Percentiles rank a stretch among this genome's conserved stretches.
Conservation (phyloP, 2,329 filamentous ascomycete species). For the Biscogniauxia marginata region DNA sequence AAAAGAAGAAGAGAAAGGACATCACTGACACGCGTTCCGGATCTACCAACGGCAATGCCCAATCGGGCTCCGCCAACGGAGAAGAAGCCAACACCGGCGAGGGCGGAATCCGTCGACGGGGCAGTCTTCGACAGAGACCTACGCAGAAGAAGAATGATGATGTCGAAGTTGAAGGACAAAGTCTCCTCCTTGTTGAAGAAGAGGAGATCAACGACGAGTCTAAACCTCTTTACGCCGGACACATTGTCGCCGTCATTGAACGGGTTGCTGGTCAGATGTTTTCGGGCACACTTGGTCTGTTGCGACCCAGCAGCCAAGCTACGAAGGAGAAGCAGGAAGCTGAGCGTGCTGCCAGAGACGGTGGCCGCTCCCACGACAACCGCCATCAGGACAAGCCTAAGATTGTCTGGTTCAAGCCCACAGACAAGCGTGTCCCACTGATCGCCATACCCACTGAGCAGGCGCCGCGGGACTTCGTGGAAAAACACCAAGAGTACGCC, state of each 20-base stretch:
- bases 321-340: constrained; percentile 99
- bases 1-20: constrained; percentile 99
- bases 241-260: constrained; percentile 96
- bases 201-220: constrained; percentile 98
- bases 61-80: constrained; percentile 61
- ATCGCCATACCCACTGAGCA: constrained; percentile 99
- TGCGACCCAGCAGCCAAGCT: constrained; percentile 94
- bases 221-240: constrained; percentile 94
- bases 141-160: constrained; percentile 99
- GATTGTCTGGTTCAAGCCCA: constrained; percentile 99
- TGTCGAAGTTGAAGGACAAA: constrained; percentile 97
- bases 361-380: constrained; percentile 72
- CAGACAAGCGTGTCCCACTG: constrained; percentile 95
- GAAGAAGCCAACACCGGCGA: constrained; percentile 63
- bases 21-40: constrained; percentile 86
- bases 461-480: constrained; percentile 94
- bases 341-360: constrained; percentile 88
- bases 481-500: constrained; percentile 96
- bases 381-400: constrained; percentile 95
- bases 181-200: constrained; percentile 92
- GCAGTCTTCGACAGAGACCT: constrained; percentile 91
- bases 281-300: constrained; percentile 88
- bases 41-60: constrained; percentile 69
- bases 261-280: constrained; percentile 99
- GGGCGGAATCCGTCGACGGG: constrained; percentile 85